Conservation (phyloP, 768 basidiomycete genomes). For the Tubosaeta sp. region DNA sequence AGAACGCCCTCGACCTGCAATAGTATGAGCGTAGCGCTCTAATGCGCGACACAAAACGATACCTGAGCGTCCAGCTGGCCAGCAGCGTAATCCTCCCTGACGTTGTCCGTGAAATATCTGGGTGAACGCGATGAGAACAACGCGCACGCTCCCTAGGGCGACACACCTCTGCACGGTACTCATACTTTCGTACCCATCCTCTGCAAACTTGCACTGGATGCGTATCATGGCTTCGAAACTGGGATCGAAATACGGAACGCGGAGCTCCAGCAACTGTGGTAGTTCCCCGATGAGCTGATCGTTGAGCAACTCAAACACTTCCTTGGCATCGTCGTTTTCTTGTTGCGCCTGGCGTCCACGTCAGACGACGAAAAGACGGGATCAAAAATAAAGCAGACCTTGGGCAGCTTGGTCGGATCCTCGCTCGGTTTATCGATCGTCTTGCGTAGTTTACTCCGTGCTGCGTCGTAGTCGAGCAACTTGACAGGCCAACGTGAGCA, state of each 20-base stretch:
- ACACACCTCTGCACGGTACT: constrained; percentile 83
- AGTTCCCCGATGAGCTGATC: constrained; percentile 88
- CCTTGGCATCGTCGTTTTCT: constrained; percentile 92
- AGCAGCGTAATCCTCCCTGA: constrained; percentile 95
- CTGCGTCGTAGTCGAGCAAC: constrained; percentile 94
- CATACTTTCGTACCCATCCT: constrained; percentile 97
- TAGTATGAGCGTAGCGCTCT: neutral
- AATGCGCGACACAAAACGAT: constrained; percentile 5
- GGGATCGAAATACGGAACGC: constrained; percentile 97
- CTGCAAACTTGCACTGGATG: constrained; percentile 96
- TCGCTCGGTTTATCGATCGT: constrained; percentile 89
- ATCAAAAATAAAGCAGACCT: constrained; percentile 37
- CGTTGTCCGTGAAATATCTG: constrained; percentile 86
- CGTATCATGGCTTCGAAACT: constrained; percentile 99
- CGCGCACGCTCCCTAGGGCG: constrained; percentile 36
- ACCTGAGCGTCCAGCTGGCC: constrained; percentile 95
- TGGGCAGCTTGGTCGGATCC: constrained; percentile 87
- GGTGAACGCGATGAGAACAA: neutral
- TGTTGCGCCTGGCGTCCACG: constrained; percentile 65
- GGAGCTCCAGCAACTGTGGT: constrained; percentile 88
- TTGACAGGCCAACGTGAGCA: constrained; percentile 26
- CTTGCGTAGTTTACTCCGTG: constrained; percentile 86
- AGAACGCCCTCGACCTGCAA: constrained; percentile 89
- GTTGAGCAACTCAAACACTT: constrained; percentile 91
- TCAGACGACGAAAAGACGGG: neutral